phyloP scores from a whole-genome alignment of 2,329 filamentous ascomycete species.

The Aspergillus chevalieri region DNA sequence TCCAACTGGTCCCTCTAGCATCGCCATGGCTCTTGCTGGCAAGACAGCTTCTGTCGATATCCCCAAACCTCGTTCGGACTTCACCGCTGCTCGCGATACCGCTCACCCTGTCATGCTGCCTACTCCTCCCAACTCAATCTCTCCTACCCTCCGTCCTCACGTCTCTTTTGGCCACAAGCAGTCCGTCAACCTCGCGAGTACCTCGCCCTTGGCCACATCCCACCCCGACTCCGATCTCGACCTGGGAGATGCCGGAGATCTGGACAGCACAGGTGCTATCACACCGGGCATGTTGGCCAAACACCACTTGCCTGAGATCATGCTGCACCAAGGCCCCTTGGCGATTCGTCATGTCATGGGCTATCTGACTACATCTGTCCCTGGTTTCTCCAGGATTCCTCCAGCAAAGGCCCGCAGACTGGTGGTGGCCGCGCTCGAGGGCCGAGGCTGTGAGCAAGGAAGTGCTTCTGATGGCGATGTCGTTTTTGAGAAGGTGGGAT shows the following conservation, averaged over 20 bases:
- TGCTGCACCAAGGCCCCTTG: slow-evolving; percentile 81
- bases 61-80: slow-evolving; percentile 37
- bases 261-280: slow-evolving; percentile 75
- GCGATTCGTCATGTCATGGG: slow-evolving; percentile 95
- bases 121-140: slow-evolving; percentile 93
- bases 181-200: slow-evolving; percentile 25
- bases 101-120: slow-evolving; percentile 52
- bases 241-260: slow-evolving; percentile 61
- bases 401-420: slow-evolving; percentile 84
- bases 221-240: slow-evolving; percentile 81
- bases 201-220: slow-evolving; percentile 40
- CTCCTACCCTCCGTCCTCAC: slow-evolving; percentile 76
- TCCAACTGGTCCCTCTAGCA: slow-evolving; percentile 38
- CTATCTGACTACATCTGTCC: slow-evolving; percentile 85
- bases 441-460: slow-evolving; percentile 55
- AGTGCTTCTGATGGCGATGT: slow-evolving; percentile 53
- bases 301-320: slow-evolving; percentile 82
- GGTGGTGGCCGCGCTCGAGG: slow-evolving; percentile 87
- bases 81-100: slow-evolving; percentile 22
- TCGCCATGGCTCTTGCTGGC: slow-evolving; percentile 46
- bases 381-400: slow-evolving; percentile 83
- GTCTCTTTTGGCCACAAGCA: slow-evolving; percentile 61
- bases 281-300: slow-evolving; percentile 79
- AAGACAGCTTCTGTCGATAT: slow-evolving; percentile 47
- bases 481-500: slow-evolving; percentile 87